Conservation (phyloP, 306 rosid genomes). For the Lathyrus sativus region DNA sequence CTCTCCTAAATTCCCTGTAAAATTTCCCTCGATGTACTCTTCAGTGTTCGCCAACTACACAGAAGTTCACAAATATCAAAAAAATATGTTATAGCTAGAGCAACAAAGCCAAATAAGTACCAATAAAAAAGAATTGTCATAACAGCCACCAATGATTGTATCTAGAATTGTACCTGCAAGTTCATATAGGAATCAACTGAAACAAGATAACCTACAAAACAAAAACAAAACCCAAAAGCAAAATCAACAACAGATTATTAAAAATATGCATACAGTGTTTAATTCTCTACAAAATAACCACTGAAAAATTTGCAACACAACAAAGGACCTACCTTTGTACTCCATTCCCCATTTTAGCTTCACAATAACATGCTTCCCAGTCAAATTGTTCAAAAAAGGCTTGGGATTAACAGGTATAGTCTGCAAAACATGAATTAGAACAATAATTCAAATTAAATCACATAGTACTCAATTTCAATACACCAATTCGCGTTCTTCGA, state of each 20-base stretch:
- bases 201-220: conserved; percentile 49
- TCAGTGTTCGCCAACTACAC: conserved; percentile 58
- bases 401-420: conserved; percentile 62
- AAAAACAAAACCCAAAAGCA: background rate
- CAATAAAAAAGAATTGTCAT: background rate
- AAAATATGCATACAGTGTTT: background rate
- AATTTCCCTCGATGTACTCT: conserved; percentile 57
- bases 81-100: background rate
- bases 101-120: background rate
- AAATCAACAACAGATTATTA: background rate
- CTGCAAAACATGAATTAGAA: conserved; percentile 38
- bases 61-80: conserved; percentile 6
- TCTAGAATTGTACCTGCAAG: conserved; percentile 46
- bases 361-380: conserved; percentile 60
- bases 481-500: background rate
- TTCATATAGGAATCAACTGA: conserved; percentile 63
- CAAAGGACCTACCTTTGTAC: conserved; percentile 46
- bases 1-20: conserved; percentile 59
- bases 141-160: background rate
- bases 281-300: background rate
- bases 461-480: background rate
- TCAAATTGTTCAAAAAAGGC: conserved; percentile 63
- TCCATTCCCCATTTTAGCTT: conserved; percentile 65
- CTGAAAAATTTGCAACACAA: background rate
- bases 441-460: background rate